Evolutionary conservation across 2,329 filamentous ascomycete species (phyloP), one percentile per base, ranked within the genome.

Genomic region (Pestalotiopsis sp.): DNA sequence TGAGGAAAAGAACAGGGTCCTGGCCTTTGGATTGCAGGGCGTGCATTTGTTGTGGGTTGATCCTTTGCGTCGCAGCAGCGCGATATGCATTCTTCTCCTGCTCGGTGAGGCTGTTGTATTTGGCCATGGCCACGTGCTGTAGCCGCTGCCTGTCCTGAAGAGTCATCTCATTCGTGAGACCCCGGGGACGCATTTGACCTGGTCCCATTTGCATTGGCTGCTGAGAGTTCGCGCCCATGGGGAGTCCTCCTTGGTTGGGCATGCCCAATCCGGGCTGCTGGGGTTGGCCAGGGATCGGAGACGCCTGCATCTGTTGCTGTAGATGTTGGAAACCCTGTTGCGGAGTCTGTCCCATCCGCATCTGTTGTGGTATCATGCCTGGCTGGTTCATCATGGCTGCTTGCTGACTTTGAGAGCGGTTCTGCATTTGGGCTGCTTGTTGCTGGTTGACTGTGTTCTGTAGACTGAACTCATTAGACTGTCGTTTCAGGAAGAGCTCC

Each of bases 241-340:
- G 45, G 57, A 76, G 68, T 2, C 72, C 80, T 72, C 71, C 83
- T 69, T 74, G 79, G 69, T 78, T 84, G 49, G 75, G 78, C 78
- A 85, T 81, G 20, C 78, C 79, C 75, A 85, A 81, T 27, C 74
- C 77, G 69, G 82, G 79, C 64, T 78, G 78, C 58, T 78, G 79
- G 23, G 71, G 73, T 69, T 86, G 86, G 64, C 83, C 87, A 11
- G 84, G 81, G 27, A 89, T 83, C 49, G 83, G 84, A 1, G 85
- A 83, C 3, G 83, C 79, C 72, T 90, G 88, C 86, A 89, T 88
- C 67, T 83, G 86, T 67, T 88, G 87, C 69, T 88, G 87, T 45
- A 90, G 81, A 62, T 86, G 84, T 70, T 87, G 87, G 68, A 90
- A 90, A 1, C 82, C 84, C 72, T 84, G 87, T 69, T 86, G 88